Evolutionary conservation across 345 rosid genomes (phyloP).

Genomic region (Pelargonium nanum): DNA sequence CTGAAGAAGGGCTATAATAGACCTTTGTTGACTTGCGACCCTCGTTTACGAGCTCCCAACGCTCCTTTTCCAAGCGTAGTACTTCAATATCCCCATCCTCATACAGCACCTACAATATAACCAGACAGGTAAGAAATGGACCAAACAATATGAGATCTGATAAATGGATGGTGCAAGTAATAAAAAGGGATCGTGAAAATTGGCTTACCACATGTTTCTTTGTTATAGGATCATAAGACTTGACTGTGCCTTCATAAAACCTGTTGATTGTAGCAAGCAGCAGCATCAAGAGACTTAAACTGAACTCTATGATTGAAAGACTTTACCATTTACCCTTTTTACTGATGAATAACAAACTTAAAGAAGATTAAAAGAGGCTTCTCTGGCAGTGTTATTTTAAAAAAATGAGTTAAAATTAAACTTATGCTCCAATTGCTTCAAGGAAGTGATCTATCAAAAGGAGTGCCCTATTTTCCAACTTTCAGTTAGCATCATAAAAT

Average conservation of each 20-base stretch:
- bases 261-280: constrained; percentile 32
- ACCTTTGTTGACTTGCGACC: constrained; percentile 64
- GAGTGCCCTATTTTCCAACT: not conserved
- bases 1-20: constrained; percentile 9
- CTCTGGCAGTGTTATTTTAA: too few relatives aligned
- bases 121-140: constrained; percentile 4
- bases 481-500: not conserved
- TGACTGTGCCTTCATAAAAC: constrained; percentile 86
- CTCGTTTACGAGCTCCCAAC: constrained; percentile 70
- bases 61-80: constrained; percentile 71
- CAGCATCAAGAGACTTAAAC: constrained; percentile 7
- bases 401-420: not conserved
- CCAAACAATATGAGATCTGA: not conserved
- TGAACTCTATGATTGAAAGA: too few relatives aligned
- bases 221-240: constrained; percentile 76
- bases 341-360: not conserved
- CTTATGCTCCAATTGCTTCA: not conserved
- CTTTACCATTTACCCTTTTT: not conserved
- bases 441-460: too few relatives aligned
- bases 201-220: constrained; percentile 77
- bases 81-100: constrained; percentile 97
- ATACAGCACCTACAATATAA: constrained; percentile 48
- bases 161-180: constrained; percentile 2
- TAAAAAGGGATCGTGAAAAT: constrained; percentile 3
- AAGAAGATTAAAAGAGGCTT: not conserved